Evolutionary conservation across 2,329 filamentous ascomycete genomes (phyloP), one percentile per base, ranked within the genome.

Genomic region (Phoma sp.): DNA sequence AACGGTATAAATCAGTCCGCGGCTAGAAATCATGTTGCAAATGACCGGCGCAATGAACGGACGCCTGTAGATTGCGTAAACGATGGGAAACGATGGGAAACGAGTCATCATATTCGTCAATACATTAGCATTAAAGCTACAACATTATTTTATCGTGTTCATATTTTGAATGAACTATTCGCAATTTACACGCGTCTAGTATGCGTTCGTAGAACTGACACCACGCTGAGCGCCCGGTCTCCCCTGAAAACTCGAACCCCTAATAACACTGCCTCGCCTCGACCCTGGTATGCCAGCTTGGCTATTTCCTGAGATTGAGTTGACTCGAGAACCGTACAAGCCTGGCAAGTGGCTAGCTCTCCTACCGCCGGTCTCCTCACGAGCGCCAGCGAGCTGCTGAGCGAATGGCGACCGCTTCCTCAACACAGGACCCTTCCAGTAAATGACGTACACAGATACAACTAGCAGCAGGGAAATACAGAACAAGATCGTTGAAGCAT

Each of bases 401-500:
- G 84, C 84, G 60, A 87, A 86, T 5, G 80, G 77, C 46, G 80
- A 83, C 11, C 77, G 74, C 49, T 76, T 78, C 5, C 84, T 76
- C 25, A 87, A 76, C 2, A 70, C 72, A 0, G 83, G 82, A 0
- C 85, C 84, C 60, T 84, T 83, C 77, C 78, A 81, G 36, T 81
- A 76, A 9, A 81, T 77, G 5, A 86, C 76, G 17, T 84, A 63
- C 2, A 83, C 66, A 0, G 70, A 72, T 1, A 68, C 59, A 1
- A 73, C 71, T 9, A 74, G 73, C 2, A 86, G 74, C 2, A 81
- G 62, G 0, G 81, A 77, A 36, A 87, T 72, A 26, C 71, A 77
- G 12, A 78, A 82, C 0, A 87, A 78, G n/a, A 86, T 78, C 0
- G 82, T 83, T 21, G 82, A 84, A 0, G 85, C 84, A 57, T 79